Conservation (phyloP, 2,329 filamentous ascomycete species). For the Aureobasidium musti region DNA sequence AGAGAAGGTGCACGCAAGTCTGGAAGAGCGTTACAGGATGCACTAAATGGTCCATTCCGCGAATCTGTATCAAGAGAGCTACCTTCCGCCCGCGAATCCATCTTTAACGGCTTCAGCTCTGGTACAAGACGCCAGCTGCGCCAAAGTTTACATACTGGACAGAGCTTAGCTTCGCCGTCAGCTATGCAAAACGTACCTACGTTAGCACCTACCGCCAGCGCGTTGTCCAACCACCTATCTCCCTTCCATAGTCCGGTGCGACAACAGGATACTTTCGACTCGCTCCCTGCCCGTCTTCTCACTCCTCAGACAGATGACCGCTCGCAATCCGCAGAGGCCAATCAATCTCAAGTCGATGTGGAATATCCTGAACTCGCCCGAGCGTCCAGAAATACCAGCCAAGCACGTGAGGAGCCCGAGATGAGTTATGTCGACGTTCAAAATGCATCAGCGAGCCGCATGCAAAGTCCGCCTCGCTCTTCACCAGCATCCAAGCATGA, state of each 20-base stretch:
- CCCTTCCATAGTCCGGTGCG: slow-evolving; percentile 29
- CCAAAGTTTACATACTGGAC: slow-evolving; percentile 44
- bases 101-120: slow-evolving; percentile 45
- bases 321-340: background rate
- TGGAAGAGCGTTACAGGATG: slow-evolving; percentile 31
- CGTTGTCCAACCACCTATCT: slow-evolving; percentile 12
- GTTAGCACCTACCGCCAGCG: background rate
- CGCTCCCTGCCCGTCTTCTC: slow-evolving; percentile 31
- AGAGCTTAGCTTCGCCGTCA: slow-evolving; percentile 40
- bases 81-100: slow-evolving; percentile 18
- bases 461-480: background rate
- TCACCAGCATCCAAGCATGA: background rate
- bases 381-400: background rate
- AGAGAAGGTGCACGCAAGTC: slow-evolving; percentile 30
- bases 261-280: slow-evolving; percentile 3
- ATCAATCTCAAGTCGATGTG: background rate
- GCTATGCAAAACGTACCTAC: slow-evolving; percentile 17
- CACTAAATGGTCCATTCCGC: slow-evolving; percentile 27
- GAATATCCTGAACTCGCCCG: slow-evolving; percentile 8
- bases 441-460: slow-evolving; percentile 35
- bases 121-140: slow-evolving; percentile 44
- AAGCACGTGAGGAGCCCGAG: background rate
- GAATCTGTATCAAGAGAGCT: slow-evolving; percentile 23
- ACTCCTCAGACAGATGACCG: slow-evolving; percentile 28
- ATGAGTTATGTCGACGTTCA: slow-evolving; percentile 32